A percentile compares a stretch with the other conserved stretches of the same genome.
These are phyloP conservation scores for Mycena sp. DNA, from an alignment of 1,284 basidiomycete genomes.

Conservation along the genomic window DNA sequence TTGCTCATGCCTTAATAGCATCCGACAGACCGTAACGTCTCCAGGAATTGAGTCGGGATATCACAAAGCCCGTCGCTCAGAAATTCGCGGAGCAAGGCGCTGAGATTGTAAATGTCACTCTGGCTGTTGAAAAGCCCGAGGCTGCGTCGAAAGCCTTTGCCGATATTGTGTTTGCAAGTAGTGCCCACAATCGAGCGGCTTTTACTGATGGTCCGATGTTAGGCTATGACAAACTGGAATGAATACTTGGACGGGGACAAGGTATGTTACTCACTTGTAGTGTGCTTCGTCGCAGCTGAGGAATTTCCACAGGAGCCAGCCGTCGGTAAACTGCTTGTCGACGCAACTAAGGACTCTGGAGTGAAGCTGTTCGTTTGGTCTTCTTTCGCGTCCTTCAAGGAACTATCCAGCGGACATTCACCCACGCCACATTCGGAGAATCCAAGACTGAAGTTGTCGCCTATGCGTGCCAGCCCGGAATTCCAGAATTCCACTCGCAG, in stretches of 20 bases:
- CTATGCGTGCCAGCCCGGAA: conserved; percentile 5
- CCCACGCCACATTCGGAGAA: not conserved
- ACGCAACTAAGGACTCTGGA: too few relatives aligned
- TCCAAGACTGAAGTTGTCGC: conserved; percentile 12
- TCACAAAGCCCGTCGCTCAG: conserved; percentile 24
- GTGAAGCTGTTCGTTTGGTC: too few relatives aligned
- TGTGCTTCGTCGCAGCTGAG: too few relatives aligned
- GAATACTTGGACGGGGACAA: not conserved
- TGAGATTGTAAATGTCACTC: conserved; percentile 28
- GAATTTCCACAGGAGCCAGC: too few relatives aligned
- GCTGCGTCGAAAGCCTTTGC: conserved; percentile 18
- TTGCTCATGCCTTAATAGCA: conserved; percentile 26
- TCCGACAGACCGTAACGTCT: conserved; percentile 31
- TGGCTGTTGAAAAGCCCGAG: not conserved
- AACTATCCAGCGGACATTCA: not conserved
- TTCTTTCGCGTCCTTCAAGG: too few relatives aligned
- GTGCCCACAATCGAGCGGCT: not conserved
- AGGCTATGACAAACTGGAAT: not conserved
- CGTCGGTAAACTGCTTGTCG: too few relatives aligned
- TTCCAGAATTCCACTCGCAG: conserved; percentile 13
- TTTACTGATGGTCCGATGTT: not conserved
- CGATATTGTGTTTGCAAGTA: conserved; percentile 13
- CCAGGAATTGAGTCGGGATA: conserved; percentile 32
- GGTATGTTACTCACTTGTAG: not conserved
- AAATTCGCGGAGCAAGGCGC: conserved; percentile 27